Evolutionary conservation across 2,329 filamentous ascomycete species (phyloP).

Genomic region (Xylariaceae sp.): DNA sequence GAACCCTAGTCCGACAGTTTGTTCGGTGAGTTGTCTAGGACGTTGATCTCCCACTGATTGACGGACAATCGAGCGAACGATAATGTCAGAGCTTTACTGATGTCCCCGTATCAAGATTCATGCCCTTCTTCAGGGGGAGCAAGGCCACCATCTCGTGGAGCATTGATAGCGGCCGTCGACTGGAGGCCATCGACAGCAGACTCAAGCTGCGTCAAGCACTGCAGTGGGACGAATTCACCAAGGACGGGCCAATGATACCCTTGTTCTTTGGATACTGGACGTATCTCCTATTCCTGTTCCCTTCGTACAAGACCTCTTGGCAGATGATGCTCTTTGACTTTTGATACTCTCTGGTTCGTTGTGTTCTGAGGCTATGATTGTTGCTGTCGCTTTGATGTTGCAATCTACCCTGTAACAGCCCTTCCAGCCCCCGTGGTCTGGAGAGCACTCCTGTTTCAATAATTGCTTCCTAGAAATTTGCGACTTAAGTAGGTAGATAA

Average conservation of each 20-base stretch:
- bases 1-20: constrained; percentile 6
- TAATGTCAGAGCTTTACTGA: not conserved
- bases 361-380: no score
- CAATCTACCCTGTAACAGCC: no score
- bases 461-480: no score
- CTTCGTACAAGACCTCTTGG: not conserved
- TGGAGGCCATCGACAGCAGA: not conserved
- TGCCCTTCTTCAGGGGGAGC: not conserved
- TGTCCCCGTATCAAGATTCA: not conserved
- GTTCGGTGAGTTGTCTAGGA: not conserved
- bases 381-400: no score
- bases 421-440: no score
- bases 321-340: not conserved
- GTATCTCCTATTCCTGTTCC: not conserved
- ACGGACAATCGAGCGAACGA: not conserved
- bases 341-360: no score
- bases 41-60: not conserved
- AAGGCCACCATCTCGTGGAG: not conserved
- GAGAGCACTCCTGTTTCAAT: no score
- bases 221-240: not conserved
- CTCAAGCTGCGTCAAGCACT: not conserved
- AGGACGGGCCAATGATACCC: not conserved
- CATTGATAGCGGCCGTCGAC: not conserved
- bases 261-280: not conserved
- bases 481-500: no score